Evolutionary conservation across 495 filamentous ascomycete species (phyloP).

Genomic region (Penicillium waksmanii): DNA sequence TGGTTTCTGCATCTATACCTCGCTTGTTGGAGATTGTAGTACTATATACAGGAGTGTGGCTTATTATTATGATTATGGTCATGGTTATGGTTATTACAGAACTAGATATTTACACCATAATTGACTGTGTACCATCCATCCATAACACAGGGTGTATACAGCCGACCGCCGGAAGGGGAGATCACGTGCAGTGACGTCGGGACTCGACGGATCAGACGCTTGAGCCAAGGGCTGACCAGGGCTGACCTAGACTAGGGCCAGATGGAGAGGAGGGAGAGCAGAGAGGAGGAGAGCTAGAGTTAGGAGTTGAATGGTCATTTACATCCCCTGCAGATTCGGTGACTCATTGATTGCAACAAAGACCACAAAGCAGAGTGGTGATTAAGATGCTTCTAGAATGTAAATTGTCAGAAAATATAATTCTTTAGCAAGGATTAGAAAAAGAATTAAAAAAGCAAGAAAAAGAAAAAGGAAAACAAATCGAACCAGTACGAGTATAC

Average conservation of each 20-base stretch:
- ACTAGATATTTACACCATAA: background rate
- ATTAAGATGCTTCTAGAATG: background rate
- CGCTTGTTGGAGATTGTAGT: no score
- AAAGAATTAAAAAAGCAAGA: background rate
- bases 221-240: conserved; percentile 8
- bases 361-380: background rate
- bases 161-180: conserved; percentile 3
- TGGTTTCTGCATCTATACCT: background rate
- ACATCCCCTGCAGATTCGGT: conserved; percentile 7
- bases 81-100: background rate
- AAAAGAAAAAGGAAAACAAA: background rate
- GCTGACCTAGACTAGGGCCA: conserved; percentile 13
- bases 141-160: no score
- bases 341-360: background rate
- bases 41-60: no score
- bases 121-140: no score
- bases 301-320: background rate
- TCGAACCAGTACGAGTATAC: background rate
- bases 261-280: background rate
- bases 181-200: conserved; percentile 26
- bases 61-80: background rate
- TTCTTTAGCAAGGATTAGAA: background rate
- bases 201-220: conserved; percentile 19
- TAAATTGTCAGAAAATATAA: background rate
- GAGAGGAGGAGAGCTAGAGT: background rate